Evolutionary conservation across 306 rosid species (phyloP).

Genomic region (Vicia faba): DNA sequence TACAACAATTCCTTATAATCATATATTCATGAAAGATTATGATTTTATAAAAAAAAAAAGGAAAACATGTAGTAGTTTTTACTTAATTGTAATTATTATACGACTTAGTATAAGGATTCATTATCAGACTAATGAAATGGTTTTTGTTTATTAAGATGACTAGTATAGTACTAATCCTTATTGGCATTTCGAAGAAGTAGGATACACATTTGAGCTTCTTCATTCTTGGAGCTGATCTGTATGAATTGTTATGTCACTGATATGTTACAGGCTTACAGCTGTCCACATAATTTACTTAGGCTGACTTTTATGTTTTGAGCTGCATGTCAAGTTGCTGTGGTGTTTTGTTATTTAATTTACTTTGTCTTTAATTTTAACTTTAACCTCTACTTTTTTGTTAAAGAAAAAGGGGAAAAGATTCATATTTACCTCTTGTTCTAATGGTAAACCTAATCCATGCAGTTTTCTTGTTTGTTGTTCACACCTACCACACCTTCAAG

Average conservation of each 20-base stretch:
- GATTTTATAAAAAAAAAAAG: neutral
- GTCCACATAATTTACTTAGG: constrained; percentile 16
- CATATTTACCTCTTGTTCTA: too few relatives aligned
- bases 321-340: too few relatives aligned
- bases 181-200: constrained; percentile 12
- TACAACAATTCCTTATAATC: neutral
- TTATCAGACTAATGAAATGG: constrained; percentile 3
- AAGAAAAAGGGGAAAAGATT: too few relatives aligned
- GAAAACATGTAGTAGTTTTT: constrained; percentile 15
- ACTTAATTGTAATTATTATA: constrained; percentile 15
- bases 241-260: constrained; percentile 10
- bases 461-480: too few relatives aligned
- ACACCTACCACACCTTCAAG: too few relatives aligned
- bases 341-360: too few relatives aligned
- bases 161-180: neutral
- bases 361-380: too few relatives aligned
- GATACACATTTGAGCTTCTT: constrained; percentile 4
- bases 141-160: constrained; percentile 18
- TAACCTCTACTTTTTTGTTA: too few relatives aligned
- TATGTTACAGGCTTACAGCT: constrained; percentile 1
- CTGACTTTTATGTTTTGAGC: neutral
- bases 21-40: constrained; percentile 3
- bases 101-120: constrained; percentile 1
- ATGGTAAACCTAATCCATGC: too few relatives aligned
- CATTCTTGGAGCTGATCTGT: constrained; percentile 1